Conservation (phyloP, 495 filamentous ascomycete species). For the Rhypophila decipiens region DNA sequence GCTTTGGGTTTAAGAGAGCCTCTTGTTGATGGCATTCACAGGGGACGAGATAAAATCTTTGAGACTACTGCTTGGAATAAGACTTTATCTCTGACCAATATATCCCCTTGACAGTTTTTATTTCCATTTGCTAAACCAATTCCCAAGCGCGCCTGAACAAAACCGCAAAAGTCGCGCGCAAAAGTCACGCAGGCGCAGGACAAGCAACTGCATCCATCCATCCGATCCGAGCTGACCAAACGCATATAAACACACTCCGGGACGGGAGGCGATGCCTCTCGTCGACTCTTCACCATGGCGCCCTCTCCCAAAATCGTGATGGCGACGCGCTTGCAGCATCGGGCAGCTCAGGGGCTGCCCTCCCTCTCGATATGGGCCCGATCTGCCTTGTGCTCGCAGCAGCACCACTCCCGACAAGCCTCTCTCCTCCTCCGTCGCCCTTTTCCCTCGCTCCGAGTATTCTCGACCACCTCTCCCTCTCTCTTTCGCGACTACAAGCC, state of each 20-base stretch:
- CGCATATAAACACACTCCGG: no score
- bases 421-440: neutral
- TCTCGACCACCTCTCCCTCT: slow-evolving; percentile 17
- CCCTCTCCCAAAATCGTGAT: slow-evolving; percentile 20
- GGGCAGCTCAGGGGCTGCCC: slow-evolving; percentile 5
- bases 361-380: slow-evolving; percentile 6
- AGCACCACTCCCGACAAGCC: neutral
- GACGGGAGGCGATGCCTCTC: slow-evolving; percentile 9
- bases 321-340: slow-evolving; percentile 10
- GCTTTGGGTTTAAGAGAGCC: neutral
- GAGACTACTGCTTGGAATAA: no score
- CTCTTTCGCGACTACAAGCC: slow-evolving; percentile 1
- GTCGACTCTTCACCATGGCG: slow-evolving; percentile 12
- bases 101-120: no score
- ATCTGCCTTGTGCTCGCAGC: neutral
- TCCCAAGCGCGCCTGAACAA: neutral
- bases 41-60: neutral
- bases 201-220: no score
- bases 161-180: neutral
- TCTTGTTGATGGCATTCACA: neutral
- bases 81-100: no score
- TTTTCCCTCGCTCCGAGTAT: slow-evolving; percentile 9
- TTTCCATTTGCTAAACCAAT: neutral
- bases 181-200: no score
- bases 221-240: neutral